phyloP scores from a whole-genome alignment of 495 filamentous ascomycete genomes.

The Tuber indicum region DNA sequence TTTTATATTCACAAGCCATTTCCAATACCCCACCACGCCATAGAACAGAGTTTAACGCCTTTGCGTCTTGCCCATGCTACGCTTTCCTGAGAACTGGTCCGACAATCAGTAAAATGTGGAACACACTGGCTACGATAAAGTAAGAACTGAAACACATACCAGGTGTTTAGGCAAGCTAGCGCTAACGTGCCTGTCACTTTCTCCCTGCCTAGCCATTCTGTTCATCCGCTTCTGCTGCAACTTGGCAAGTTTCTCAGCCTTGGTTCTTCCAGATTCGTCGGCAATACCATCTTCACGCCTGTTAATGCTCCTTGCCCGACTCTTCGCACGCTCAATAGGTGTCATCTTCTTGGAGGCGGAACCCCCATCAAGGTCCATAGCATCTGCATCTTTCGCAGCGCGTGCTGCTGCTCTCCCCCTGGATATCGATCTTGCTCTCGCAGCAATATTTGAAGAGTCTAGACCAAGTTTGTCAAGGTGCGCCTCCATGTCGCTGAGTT shows the following conservation, averaged over 20 bases:
- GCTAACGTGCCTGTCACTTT: slow-evolving; percentile 87
- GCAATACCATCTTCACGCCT: slow-evolving; percentile 74
- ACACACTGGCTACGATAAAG: neutral
- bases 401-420: slow-evolving; percentile 52
- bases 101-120: slow-evolving; percentile 39
- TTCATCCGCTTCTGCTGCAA: slow-evolving; percentile 97
- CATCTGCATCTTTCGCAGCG: slow-evolving; percentile 55
- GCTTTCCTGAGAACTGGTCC: slow-evolving; percentile 52
- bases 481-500: slow-evolving; percentile 74
- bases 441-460: slow-evolving; percentile 66
- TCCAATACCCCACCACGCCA: neutral
- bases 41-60: slow-evolving; percentile 43
- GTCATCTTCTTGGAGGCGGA: slow-evolving; percentile 45
- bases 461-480: slow-evolving; percentile 77
- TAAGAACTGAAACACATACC: slow-evolving; percentile 48
- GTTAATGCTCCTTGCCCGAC: slow-evolving; percentile 75
- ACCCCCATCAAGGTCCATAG: slow-evolving; percentile 79
- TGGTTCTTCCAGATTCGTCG: slow-evolving; percentile 55
- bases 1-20: slow-evolving; percentile 24
- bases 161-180: slow-evolving; percentile 82
- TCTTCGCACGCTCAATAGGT: slow-evolving; percentile 66
- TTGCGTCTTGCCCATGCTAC: slow-evolving; percentile 55
- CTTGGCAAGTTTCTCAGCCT: slow-evolving; percentile 80
- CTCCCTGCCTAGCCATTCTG: slow-evolving; percentile 88
- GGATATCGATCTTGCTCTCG: slow-evolving; percentile 64